Percentiles rank a stretch among this genome's conserved stretches.
Evolutionary conservation across 2,329 filamentous ascomycete genomes (phyloP).

Genomic region (Penicillium sp.): DNA sequence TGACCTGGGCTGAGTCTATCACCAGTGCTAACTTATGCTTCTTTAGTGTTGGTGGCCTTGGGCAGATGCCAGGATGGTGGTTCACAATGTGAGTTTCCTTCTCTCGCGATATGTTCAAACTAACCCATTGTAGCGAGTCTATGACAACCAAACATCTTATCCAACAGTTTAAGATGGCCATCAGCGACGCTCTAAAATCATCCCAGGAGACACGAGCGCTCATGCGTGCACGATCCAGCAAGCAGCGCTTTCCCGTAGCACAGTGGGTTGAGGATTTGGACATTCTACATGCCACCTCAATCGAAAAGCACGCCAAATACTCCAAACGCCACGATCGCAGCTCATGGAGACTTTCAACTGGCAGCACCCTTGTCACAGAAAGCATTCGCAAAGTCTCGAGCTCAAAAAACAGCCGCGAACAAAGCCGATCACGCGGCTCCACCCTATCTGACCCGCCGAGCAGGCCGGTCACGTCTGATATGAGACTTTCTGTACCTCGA

Average conservation of each 20-base stretch:
- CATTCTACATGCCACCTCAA: conserved; percentile 60
- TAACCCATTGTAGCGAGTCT: conserved; percentile 47
- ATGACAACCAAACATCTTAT: conserved; percentile 63
- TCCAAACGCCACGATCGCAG: conserved; percentile 29
- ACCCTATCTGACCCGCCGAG: neutral
- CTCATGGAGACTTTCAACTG: conserved; percentile 36
- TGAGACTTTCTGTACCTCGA: neutral
- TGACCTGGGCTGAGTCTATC: neutral
- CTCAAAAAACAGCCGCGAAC: neutral
- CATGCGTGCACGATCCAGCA: conserved; percentile 65
- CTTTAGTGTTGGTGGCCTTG: conserved; percentile 61
- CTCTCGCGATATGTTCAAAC: neutral
- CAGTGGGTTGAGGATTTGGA: conserved; percentile 68
- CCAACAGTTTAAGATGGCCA: conserved; percentile 65
- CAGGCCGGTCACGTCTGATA: neutral
- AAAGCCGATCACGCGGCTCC: neutral
- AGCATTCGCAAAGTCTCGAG: neutral
- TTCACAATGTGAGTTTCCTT: conserved; percentile 53
- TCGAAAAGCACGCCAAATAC: conserved; percentile 53
- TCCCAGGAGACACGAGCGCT: conserved; percentile 56
- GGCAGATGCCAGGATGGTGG: conserved; percentile 72
- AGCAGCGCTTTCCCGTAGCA: conserved; percentile 66
- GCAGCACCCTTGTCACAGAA: conserved; percentile 27
- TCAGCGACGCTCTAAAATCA: conserved; percentile 60
- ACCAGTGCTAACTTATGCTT: neutral